Percentiles rank a stretch among this genome's conserved stretches.
These are phyloP conservation scores for Wolfiporia cocos DNA, from an alignment of 1,284 basidiomycete species.

Conservation along the genomic window DNA sequence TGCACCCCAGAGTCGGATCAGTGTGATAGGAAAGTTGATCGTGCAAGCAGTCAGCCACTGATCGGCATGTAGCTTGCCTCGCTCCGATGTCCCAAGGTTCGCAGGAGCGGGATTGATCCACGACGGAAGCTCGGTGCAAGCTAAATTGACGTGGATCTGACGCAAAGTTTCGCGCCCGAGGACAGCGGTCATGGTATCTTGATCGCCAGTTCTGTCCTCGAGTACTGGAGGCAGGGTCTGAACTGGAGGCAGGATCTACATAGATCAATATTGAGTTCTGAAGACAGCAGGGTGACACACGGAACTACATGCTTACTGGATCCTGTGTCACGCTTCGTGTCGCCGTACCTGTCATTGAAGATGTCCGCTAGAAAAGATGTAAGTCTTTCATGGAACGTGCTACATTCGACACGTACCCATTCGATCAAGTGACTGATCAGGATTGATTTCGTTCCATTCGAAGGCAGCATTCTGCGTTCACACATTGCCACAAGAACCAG, in stretches of 20 bases:
- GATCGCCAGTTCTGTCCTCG: background rate
- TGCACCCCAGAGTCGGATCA: background rate
- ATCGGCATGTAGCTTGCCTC: background rate
- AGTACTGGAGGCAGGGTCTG: background rate
- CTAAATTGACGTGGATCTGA: background rate
- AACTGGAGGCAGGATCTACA: background rate
- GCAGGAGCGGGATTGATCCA: background rate
- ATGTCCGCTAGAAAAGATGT: background rate
- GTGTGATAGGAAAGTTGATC: background rate
- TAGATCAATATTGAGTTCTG: background rate
- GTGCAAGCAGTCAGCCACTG: background rate
- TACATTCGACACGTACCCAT: background rate
- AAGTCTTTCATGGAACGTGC: background rate
- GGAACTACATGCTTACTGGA: background rate
- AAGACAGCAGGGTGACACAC: background rate
- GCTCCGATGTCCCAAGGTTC: background rate
- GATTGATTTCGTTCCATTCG: background rate
- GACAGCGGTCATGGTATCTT: background rate
- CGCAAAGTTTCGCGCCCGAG: background rate
- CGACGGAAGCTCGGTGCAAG: background rate
- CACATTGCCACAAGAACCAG: background rate
- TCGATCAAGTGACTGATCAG: background rate
- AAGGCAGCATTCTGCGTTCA: background rate
- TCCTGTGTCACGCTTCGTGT: too few species aligned
- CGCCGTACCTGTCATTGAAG: too few species aligned